These are phyloP conservation scores for Penicillium sclerotiorum DNA, from an alignment of 2,329 filamentous ascomycete genomes.

Conservation along the genomic window DNA sequence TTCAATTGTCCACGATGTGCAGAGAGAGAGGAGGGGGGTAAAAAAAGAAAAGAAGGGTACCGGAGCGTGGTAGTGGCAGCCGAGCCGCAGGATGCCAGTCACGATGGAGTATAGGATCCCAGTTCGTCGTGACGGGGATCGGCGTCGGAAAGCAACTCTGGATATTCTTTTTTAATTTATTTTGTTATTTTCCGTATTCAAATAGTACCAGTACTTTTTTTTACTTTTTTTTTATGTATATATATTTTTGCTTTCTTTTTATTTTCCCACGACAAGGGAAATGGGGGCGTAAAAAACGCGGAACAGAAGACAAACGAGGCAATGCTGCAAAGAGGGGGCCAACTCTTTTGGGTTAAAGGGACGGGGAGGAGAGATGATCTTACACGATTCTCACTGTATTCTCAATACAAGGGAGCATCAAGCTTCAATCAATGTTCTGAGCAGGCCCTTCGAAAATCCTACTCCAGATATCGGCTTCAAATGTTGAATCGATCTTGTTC, in stretches of 20 bases:
- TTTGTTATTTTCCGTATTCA: too few species aligned
- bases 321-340: slow-evolving; percentile 7
- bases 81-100: not conserved
- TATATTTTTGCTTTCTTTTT: slow-evolving; percentile 1
- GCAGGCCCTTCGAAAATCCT: too few species aligned
- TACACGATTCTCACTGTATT: too few species aligned
- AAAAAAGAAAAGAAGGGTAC: not conserved
- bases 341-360: too few species aligned
- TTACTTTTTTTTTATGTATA: not conserved
- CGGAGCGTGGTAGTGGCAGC: slow-evolving; percentile 4
- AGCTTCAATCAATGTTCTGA: slow-evolving; percentile 13
- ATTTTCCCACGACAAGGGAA: not conserved
- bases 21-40: not conserved
- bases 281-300: slow-evolving; percentile 7
- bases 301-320: slow-evolving; percentile 4
- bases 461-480: too few species aligned
- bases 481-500: too few species aligned
- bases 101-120: slow-evolving; percentile 1
- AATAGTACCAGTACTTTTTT: too few species aligned
- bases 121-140: slow-evolving; percentile 2
- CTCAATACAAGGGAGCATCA: slow-evolving; percentile 16
- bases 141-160: slow-evolving; percentile 1
- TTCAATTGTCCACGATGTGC: too few species aligned
- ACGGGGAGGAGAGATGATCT: not conserved
- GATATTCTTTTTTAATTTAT: too few species aligned